phyloP scores from a whole-genome alignment of 2,329 filamentous ascomycete species.

The Aschersonia sp. region DNA sequence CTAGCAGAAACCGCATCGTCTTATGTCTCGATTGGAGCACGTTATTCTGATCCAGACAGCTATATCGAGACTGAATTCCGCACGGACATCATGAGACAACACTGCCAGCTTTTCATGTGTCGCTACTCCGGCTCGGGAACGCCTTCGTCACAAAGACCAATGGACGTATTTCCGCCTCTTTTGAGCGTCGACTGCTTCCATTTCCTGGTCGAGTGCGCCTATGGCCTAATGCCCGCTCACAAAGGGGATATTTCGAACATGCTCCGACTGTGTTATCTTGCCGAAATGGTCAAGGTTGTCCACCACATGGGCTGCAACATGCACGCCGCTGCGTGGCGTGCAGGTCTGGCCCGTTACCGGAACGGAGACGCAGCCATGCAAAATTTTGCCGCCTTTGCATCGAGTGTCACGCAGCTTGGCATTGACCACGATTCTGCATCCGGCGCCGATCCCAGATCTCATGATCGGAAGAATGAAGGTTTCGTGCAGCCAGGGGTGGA shows the following conservation, averaged over 20 bases:
- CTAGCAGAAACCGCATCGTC: conserved; percentile 78
- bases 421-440: conserved; percentile 20
- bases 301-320: conserved; percentile 42
- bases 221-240: conserved; percentile 53
- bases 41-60: conserved; percentile 45
- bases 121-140: conserved; percentile 27
- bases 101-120: conserved; percentile 60
- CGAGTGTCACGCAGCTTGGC: conserved; percentile 28
- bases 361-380: conserved; percentile 30
- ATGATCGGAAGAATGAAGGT: conserved; percentile 25
- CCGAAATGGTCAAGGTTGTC: conserved; percentile 76
- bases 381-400: conserved; percentile 41
- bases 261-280: conserved; percentile 73
- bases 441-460: conserved; percentile 5
- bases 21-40: conserved; percentile 63
- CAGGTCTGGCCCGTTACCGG: conserved; percentile 26
- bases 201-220: conserved; percentile 67
- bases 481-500: conserved; percentile 42
- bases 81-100: conserved; percentile 54
- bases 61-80: conserved; percentile 52
- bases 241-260: conserved; percentile 64
- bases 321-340: conserved; percentile 32
- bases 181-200: conserved; percentile 59
- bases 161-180: conserved; percentile 39
- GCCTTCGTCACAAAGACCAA: conserved; percentile 12